Conservation (phyloP, 495 filamentous ascomycete species). For the Geopyxis carbonaria region DNA sequence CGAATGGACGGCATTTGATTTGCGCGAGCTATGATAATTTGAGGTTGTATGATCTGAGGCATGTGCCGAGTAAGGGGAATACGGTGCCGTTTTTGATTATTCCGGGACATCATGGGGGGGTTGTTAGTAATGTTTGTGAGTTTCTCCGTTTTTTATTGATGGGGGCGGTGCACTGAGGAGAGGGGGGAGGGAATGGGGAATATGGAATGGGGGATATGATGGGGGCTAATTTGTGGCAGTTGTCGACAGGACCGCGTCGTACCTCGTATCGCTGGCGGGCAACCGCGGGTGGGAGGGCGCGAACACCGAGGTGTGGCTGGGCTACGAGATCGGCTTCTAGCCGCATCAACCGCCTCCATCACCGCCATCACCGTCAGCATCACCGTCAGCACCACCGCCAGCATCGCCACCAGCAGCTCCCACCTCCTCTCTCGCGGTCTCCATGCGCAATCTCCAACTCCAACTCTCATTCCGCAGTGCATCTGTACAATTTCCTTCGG, state of each 20-base stretch:
- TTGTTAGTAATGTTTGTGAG: conserved; percentile 50
- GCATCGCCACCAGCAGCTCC: too few relatives aligned
- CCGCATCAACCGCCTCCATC: background rate
- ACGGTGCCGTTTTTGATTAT: conserved; percentile 87
- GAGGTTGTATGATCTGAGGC: conserved; percentile 71
- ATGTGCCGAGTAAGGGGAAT: conserved; percentile 48
- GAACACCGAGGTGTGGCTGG: conserved; percentile 75
- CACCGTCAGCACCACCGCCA: too few relatives aligned
- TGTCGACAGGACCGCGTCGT: conserved; percentile 71
- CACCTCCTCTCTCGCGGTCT: too few relatives aligned
- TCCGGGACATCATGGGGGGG: conserved; percentile 73
- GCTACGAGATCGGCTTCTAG: conserved; percentile 66
- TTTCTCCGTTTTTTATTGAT: background rate
- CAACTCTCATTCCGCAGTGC: too few relatives aligned
- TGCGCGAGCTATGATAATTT: conserved; percentile 94
- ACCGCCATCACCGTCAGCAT: background rate
- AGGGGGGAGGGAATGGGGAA: conserved; percentile 22
- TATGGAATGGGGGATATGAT: background rate
- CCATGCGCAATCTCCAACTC: too few relatives aligned
- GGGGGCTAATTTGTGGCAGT: conserved; percentile 32
- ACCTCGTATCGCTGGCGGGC: conserved; percentile 78
- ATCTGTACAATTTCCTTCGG: too few relatives aligned
- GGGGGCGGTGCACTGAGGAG: conserved; percentile 1
- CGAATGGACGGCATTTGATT: conserved; percentile 80
- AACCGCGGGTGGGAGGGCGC: conserved; percentile 94